Percentiles rank a stretch among this genome's conserved stretches.
phyloP scores from a whole-genome alignment of 2,329 filamentous ascomycete genomes.

The Purpureocillium takamizusanense region DNA sequence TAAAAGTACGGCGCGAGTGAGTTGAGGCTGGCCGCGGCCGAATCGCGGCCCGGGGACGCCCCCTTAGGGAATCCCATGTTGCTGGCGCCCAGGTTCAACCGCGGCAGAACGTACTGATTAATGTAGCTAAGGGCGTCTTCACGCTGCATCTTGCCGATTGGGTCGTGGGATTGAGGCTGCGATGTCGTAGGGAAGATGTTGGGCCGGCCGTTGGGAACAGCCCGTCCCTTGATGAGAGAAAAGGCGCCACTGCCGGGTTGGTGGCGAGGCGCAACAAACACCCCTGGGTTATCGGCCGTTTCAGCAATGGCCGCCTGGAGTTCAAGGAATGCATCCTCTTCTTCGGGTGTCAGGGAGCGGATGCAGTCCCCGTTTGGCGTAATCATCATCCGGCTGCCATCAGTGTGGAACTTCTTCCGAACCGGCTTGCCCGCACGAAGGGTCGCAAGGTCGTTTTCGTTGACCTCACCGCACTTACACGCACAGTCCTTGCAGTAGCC shows the following conservation, averaged over 20 bases:
- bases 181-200: slow-evolving; percentile 48
- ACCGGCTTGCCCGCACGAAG: slow-evolving; percentile 50
- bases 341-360: slow-evolving; percentile 58
- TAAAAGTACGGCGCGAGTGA: slow-evolving; percentile 49
- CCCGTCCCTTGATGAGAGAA: slow-evolving; percentile 53
- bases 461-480: slow-evolving; percentile 31
- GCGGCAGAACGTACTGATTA: slow-evolving; percentile 58
- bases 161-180: slow-evolving; percentile 42
- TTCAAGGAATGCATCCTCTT: slow-evolving; percentile 61
- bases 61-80: slow-evolving; percentile 33
- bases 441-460: slow-evolving; percentile 41
- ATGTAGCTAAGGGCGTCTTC: slow-evolving; percentile 60
- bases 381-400: slow-evolving; percentile 60
- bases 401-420: slow-evolving; percentile 46
- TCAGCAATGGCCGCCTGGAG: slow-evolving; percentile 52
- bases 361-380: slow-evolving; percentile 70
- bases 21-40: slow-evolving; percentile 41
- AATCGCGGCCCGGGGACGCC: slow-evolving; percentile 29
- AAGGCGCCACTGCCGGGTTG: slow-evolving; percentile 46
- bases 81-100: slow-evolving; percentile 42
- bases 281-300: slow-evolving; percentile 40
- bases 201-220: slow-evolving; percentile 54
- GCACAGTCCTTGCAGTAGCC: slow-evolving; percentile 25
- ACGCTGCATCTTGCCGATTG: slow-evolving; percentile 55
- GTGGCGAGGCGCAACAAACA: slow-evolving; percentile 47